These are phyloP conservation scores for Aspergillus novoparasiticus DNA, from an alignment of 2,329 filamentous ascomycete species.

Conservation along the genomic window DNA sequence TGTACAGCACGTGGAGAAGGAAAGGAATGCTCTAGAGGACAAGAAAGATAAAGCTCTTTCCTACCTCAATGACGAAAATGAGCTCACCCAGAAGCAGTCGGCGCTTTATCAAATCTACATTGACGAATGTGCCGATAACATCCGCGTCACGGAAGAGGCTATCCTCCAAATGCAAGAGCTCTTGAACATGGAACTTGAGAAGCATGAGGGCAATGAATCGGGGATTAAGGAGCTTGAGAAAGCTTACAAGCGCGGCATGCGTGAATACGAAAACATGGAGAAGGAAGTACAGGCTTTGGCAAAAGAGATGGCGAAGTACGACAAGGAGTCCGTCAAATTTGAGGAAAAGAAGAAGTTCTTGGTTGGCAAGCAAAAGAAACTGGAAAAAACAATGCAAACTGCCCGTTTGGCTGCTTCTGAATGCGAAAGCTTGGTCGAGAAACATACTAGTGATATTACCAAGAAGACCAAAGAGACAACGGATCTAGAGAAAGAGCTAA, in stretches of 20 bases:
- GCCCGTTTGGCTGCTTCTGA: slow-evolving; percentile 75
- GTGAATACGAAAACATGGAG: slow-evolving; percentile 79
- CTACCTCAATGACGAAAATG: slow-evolving; percentile 90
- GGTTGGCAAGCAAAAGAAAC: slow-evolving; percentile 86
- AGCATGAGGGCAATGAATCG: slow-evolving; percentile 86
- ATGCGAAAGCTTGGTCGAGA: slow-evolving; percentile 74
- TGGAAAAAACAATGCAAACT: slow-evolving; percentile 81
- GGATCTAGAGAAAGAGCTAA: slow-evolving; percentile 74
- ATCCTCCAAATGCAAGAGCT: slow-evolving; percentile 87
- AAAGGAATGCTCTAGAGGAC: slow-evolving; percentile 87
- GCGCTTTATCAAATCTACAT: slow-evolving; percentile 91
- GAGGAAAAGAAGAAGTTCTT: slow-evolving; percentile 98
- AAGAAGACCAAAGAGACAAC: slow-evolving; percentile 73
- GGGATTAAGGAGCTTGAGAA: slow-evolving; percentile 89
- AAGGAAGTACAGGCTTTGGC: slow-evolving; percentile 76
- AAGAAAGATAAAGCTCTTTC: slow-evolving; percentile 95
- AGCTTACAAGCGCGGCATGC: slow-evolving; percentile 77
- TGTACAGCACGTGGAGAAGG: slow-evolving; percentile 97
- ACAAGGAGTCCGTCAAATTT: slow-evolving; percentile 95
- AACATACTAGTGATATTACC: slow-evolving; percentile 77
- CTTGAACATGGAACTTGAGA: slow-evolving; percentile 83
- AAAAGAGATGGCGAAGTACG: slow-evolving; percentile 89
- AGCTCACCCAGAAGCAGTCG: slow-evolving; percentile 84
- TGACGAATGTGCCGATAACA: slow-evolving; percentile 83
- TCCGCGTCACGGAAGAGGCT: slow-evolving; percentile 84